These are phyloP conservation scores for Wickerhamiella azyma DNA, from an alignment of 805 yeast species.

Conservation along the genomic window DNA sequence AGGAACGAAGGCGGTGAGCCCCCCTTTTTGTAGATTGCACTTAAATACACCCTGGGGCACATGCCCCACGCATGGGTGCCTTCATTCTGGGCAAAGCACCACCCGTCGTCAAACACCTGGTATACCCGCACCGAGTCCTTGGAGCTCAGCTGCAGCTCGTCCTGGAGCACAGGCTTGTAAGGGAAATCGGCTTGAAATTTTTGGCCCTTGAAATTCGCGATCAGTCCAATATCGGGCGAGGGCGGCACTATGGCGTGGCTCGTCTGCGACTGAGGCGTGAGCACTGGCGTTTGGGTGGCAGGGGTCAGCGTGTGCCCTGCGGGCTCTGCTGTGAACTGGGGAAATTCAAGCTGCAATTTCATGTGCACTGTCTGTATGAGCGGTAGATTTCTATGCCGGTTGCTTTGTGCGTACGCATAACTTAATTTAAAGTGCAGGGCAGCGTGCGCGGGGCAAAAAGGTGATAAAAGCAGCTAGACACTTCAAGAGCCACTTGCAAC, in stretches of 20 bases:
- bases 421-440: no score
- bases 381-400: not conserved
- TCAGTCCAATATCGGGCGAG: slow-evolving; percentile 15
- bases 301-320: not conserved
- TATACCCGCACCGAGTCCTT: slow-evolving; percentile 61
- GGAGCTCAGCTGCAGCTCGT: slow-evolving; percentile 56
- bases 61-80: slow-evolving; percentile 11
- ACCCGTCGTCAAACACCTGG: slow-evolving; percentile 79
- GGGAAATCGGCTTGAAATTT: slow-evolving; percentile 51
- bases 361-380: not conserved
- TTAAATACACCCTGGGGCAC: slow-evolving; percentile 15
- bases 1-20: slow-evolving; percentile 47
- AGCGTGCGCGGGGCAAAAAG: no score
- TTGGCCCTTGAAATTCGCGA: slow-evolving; percentile 16
- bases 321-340: not conserved
- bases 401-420: not conserved
- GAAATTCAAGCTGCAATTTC: not conserved
- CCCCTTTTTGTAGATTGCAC: slow-evolving; percentile 29
- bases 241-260: not conserved
- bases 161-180: slow-evolving; percentile 68
- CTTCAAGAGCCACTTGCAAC: no score
- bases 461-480: no score
- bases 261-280: no score
- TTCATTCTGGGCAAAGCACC: slow-evolving; percentile 58
- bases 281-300: no score